Base-by-base conservation (phyloP, 2,329 filamentous ascomycete genomes). In the Aspergillus phoenicis region DNA sequence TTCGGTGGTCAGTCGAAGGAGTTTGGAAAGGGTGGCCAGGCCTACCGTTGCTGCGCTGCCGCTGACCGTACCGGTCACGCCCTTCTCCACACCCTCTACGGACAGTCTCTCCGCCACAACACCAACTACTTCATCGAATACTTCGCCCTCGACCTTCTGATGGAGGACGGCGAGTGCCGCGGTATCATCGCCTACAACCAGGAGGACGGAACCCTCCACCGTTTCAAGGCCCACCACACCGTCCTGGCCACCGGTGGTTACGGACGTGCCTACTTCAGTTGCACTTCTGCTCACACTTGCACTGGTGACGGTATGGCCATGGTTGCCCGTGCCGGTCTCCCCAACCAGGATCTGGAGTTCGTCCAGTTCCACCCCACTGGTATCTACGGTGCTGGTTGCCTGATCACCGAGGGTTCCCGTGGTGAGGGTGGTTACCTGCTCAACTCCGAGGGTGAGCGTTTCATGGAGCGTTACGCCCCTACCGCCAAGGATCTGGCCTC, bases 61-160 rank as follows among this genome's bases (percentile, higher is more conserved):
- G 95, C 94, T 70, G 95, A 99, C 79, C 87, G 94, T 85, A 98
- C 95, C 65, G 95, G 95, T 66, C 95, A 99, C 81, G 95, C 95
- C 73, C 90, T 99, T 69, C 88, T 99, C 56, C 95, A 99, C 86
- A 99, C 95, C 26, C 91, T 99, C 68, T 99, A 98, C 81, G 95
- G 95, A 73, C 94, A 97, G 83, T 97, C 93, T 57, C 87, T 98
- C 64, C 86, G 91, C 76, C 93, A 98, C 86, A 97, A 97, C 85
- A 97, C 94, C 75, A 97, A 97, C 85, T 99, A 97, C 86, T 98
- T 99, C 82, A 97, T 99, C 79, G 95, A 98, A 82, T 98, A 93
- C 85, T 99, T 98, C 78, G 95, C 93, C 71, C 86, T 96, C 69
- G 95, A 98, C 77, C 83, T 98, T 80, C 90, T 99, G 73, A 98